A percentile compares a stretch with the other conserved stretches of the same genome.
Evolutionary conservation across 495 filamentous ascomycete species (phyloP).

Genomic region (Neurospora sp.): DNA sequence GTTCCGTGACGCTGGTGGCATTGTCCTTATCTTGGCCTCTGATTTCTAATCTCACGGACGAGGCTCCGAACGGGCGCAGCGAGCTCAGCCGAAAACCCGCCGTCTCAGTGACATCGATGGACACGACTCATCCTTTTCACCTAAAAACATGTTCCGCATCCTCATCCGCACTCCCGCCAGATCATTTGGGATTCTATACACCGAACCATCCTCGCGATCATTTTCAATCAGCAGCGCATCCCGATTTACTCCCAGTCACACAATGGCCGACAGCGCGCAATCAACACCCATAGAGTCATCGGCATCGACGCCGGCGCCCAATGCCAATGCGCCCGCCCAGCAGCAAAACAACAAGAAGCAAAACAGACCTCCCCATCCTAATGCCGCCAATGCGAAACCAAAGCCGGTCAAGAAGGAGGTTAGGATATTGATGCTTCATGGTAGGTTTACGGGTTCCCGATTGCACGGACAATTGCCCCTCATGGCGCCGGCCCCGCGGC

Average conservation of each 20-base stretch:
- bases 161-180: neutral
- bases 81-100: neutral
- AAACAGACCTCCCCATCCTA: neutral
- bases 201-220: neutral
- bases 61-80: neutral
- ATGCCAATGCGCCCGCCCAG: neutral
- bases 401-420: slow-evolving; percentile 29
- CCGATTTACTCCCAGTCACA: neutral
- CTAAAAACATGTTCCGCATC: neutral
- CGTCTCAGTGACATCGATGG: neutral
- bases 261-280: neutral
- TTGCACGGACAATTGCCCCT: neutral
- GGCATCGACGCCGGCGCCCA: neutral
- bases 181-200: neutral
- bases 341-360: neutral
- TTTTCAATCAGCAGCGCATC: neutral
- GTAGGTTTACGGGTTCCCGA: slow-evolving; percentile 13
- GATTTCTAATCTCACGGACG: neutral
- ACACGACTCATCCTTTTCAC: neutral
- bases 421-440: slow-evolving; percentile 50
- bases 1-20: neutral
- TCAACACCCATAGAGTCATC: neutral
- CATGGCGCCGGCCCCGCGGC: neutral
- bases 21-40: neutral
- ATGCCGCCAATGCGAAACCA: slow-evolving; percentile 2